Evolutionary conservation across 371 early-diverging fungal genomes (phyloP), one percentile per base, ranked within the genome.

Genomic region (Haplosporangium sp.): DNA sequence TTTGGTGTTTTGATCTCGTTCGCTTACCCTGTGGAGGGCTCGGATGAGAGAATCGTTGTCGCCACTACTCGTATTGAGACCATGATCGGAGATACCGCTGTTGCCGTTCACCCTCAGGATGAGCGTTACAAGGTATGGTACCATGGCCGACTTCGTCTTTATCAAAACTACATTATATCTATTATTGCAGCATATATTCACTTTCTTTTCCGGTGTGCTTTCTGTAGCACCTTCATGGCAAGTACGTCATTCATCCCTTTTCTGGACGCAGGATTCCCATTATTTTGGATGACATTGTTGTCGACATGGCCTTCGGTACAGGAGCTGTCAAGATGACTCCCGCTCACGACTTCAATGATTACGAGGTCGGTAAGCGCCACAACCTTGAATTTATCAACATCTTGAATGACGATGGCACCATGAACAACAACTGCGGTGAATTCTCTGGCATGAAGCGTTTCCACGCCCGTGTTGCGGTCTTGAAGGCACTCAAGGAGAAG

Each of bases 251-350:
- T 23, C 99, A 99, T 85, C 99, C 99, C 40, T 95, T 99, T 87
- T 87, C 95, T 54, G 88, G 89, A 47, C 92, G 96, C 57, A 89
- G 91, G 69, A 93, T 99, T 67, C 95, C 96, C 46, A 96, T 99
- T 66, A 89, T 99, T 60, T 86, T 96, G 45, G 95, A 96, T 80
- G 96, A 96, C 73, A 91, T 93, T 69, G 91, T 92, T 59, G 99
- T 96, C 55, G 99, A 99, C 69, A 93, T 95, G 90, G 91, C 88
- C 8, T 98, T 99, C 81, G 99, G 99, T 84, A 99, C 99, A 38
- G 99, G 99, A 83, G 97, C 98, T 65, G 97, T 99, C 73, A 99
- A 99, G 89, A 97, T 99, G 67, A 99, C 99, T 1, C 99, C 98
- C 12, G 99, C 99, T n/a, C 99, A 99, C 84, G 99, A 99, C 86